phyloP scores from a whole-genome alignment of 129 eudicot species.

The Ambrosia trifida region DNA sequence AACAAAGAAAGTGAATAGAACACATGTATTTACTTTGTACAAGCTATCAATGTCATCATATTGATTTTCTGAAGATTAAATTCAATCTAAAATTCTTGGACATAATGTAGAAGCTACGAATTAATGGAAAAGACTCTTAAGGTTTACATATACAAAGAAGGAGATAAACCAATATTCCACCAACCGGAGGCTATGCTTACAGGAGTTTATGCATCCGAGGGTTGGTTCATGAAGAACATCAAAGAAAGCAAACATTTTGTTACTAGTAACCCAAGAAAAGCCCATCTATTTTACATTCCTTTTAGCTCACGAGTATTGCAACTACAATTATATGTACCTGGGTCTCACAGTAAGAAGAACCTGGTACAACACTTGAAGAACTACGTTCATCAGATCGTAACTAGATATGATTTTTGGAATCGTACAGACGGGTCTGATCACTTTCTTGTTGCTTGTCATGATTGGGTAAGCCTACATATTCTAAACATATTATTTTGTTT shows the following conservation, averaged over 20 bases:
- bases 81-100: neutral
- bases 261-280: conserved; percentile 8
- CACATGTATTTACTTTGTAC: neutral
- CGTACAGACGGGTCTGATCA: conserved; percentile 22
- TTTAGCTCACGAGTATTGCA: conserved; percentile 15
- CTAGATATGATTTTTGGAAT: conserved; percentile 16
- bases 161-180: conserved; percentile 24
- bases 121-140: conserved; percentile 23
- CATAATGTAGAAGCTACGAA: conserved; percentile 9
- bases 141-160: conserved; percentile 24
- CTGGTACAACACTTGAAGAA: conserved; percentile 19
- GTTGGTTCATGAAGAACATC: conserved; percentile 25
- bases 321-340: neutral
- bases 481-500: neutral
- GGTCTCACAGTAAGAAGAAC: neutral
- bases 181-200: neutral
- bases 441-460: conserved; percentile 19
- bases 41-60: neutral
- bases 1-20: neutral
- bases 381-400: neutral
- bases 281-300: conserved; percentile 24
- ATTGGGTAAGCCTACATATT: conserved; percentile 18
- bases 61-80: neutral
- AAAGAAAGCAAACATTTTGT: conserved; percentile 16
- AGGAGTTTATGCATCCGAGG: conserved; percentile 22